Conservation (phyloP, 2,329 filamentous ascomycete species). For the Penicillium glabrum region DNA sequence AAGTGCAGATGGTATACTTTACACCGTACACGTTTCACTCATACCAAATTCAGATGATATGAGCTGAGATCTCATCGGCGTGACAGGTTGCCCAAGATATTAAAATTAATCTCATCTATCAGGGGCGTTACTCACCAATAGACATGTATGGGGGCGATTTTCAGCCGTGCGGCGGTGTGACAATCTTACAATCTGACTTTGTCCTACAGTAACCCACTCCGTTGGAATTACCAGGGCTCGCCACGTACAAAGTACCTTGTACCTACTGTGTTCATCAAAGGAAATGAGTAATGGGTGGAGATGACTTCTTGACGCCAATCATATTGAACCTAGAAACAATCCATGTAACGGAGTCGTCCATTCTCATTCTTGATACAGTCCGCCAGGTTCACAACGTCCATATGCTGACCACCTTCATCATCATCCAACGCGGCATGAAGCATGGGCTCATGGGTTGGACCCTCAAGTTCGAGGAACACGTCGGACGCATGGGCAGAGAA, state of each 20-base stretch:
- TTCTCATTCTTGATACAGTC: constrained; percentile 24
- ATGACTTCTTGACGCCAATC: neutral
- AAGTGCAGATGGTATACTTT: neutral
- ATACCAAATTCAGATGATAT: neutral
- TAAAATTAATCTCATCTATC: neutral
- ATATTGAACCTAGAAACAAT: constrained; percentile 8
- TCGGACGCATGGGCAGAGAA: constrained; percentile 11
- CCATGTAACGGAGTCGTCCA: constrained; percentile 20
- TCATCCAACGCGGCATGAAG: constrained; percentile 15
- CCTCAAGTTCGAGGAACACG: constrained; percentile 16
- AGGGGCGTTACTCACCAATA: neutral
- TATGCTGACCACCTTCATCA: constrained; percentile 7
- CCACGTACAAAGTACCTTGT: neutral
- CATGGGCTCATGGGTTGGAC: constrained; percentile 15
- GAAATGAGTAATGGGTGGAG: too few species aligned
- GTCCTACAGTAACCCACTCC: neutral
- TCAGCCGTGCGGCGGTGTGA: neutral
- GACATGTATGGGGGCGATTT: neutral
- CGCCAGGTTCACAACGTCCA: constrained; percentile 16
- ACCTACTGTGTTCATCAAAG: too few species aligned
- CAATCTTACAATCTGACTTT: neutral
- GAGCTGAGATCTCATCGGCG: neutral
- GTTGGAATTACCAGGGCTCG: neutral
- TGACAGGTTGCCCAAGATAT: neutral
- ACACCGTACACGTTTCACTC: neutral